Evolutionary conservation across 495 filamentous ascomycete genomes (phyloP), one percentile per base, ranked within the genome.

Genomic region (Neurospora discreta): DNA sequence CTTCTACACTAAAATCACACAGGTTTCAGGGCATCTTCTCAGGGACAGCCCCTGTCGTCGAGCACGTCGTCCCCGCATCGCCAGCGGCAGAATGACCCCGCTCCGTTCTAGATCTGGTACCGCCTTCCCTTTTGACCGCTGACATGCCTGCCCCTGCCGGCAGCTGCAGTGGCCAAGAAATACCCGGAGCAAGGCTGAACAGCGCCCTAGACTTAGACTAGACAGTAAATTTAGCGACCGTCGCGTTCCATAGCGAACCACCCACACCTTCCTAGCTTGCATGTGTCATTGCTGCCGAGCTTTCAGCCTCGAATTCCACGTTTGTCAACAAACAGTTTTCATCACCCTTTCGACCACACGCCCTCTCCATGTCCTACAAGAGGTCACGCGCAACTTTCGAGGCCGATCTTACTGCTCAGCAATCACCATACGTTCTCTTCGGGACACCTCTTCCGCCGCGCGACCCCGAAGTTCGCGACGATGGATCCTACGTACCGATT

Each of bases 401-500:
- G 82, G 87, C 91, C 74, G 92, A 95, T 74, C 84, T 90, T 36
- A 88, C 89, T 79, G 84, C 86, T 42, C 88, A 90, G 68, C 88
- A 93, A 80, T 90, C 93, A 5, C 91, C 93, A 1, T 97, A 89
- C 79, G 91, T 91, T 71, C 78, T 92, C 73, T 97, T 92, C 78
- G 96, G 95, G 71, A 97, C 93, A 10, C 88, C 94, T 11, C 87
- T 98, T 20, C 94, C 95, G 2, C 88, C 93, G 3, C 84, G 91
- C 39, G 93, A 97, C 76, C 85, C 89, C 68, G 87, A 91, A 13
- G 85, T 86, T 70, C 90, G 94, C 70, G 95, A 98, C 82, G 94
- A 98, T 83, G 95, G 94, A 71, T 95, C 93, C 43, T 98, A 94
- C 81, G 89, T 96, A 33, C 95, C 95, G 0, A 80, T 97, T 11